Evolutionary conservation across 208 protist species (phyloP).

Genomic region (Leishmania amazonensis): DNA sequence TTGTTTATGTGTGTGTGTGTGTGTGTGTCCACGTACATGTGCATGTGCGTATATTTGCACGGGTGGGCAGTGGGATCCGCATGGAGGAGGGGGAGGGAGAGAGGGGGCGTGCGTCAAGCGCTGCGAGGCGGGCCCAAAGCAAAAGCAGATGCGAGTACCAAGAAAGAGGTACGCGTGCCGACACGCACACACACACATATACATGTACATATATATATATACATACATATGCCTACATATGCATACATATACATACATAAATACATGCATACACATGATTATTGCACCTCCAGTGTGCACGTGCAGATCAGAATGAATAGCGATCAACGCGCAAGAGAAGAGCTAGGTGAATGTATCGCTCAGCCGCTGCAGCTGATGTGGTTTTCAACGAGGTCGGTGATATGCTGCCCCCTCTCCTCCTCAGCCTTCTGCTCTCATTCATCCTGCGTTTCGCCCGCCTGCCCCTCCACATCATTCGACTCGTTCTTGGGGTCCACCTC

Average conservation of each 20-base stretch:
- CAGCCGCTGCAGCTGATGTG: background rate
- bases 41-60: background rate
- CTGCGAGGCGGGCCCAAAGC: background rate
- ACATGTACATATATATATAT: too few relatives aligned
- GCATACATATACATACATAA: too few relatives aligned
- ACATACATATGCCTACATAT: too few relatives aligned
- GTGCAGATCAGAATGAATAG: background rate
- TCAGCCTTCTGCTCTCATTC: background rate
- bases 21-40: background rate
- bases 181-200: background rate
- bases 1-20: background rate
- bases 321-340: background rate
- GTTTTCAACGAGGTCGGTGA: background rate
- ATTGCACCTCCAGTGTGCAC: background rate
- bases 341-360: background rate
- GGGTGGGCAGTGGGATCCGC: background rate
- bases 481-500: slow-evolving; percentile 9
- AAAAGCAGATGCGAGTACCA: background rate
- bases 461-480: slow-evolving; percentile 1
- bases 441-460: background rate
- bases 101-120: background rate
- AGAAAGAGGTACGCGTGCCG: background rate
- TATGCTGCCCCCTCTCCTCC: background rate
- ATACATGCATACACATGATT: background rate
- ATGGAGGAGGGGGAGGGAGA: background rate